phyloP scores from a whole-genome alignment of 2,329 filamentous ascomycete genomes.

The Verticillium isaacii region DNA sequence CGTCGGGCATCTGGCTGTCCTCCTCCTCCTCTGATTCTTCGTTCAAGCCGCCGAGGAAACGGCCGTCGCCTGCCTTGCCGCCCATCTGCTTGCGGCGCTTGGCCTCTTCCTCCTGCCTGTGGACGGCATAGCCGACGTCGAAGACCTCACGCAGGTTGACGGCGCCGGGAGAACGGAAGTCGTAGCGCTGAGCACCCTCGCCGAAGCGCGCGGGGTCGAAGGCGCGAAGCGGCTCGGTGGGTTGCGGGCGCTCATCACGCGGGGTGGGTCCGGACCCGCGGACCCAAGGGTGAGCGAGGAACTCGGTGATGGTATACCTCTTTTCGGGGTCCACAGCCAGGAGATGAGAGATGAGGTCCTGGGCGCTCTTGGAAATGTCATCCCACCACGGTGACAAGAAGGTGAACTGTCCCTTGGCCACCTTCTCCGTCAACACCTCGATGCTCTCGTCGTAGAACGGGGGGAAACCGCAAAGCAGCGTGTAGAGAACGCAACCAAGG shows the following conservation, averaged over 20 bases:
- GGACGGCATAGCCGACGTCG: conserved; percentile 96
- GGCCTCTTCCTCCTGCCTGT: conserved; percentile 91
- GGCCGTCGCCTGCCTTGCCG: conserved; percentile 59
- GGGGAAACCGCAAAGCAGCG: conserved; percentile 92
- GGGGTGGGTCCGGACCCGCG: conserved; percentile 56
- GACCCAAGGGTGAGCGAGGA: conserved; percentile 94
- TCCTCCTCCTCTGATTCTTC: conserved; percentile 62
- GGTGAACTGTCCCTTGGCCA: conserved; percentile 92
- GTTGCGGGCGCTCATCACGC: conserved; percentile 52
- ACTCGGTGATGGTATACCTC: conserved; percentile 88
- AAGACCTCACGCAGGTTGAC: conserved; percentile 97
- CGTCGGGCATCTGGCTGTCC: conserved; percentile 60
- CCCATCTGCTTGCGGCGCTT: conserved; percentile 84
- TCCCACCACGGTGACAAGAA: conserved; percentile 99
- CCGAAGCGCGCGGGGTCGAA: conserved; percentile 52
- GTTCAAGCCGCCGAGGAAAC: conserved; percentile 58
- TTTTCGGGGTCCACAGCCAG: conserved; percentile 93
- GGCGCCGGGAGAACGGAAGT: conserved; percentile 92
- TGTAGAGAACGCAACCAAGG: conserved; percentile 93
- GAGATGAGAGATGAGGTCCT: conserved; percentile 90
- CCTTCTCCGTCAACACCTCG: conserved; percentile 93
- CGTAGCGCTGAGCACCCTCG: conserved; percentile 65
- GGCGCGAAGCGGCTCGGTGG: conserved; percentile 43
- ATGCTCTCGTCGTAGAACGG: conserved; percentile 99
- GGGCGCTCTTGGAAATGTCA: conserved; percentile 90